Evolutionary conservation across 768 basidiomycete genomes (phyloP), one percentile per base, ranked within the genome.

Genomic region (Lentinula sp.): DNA sequence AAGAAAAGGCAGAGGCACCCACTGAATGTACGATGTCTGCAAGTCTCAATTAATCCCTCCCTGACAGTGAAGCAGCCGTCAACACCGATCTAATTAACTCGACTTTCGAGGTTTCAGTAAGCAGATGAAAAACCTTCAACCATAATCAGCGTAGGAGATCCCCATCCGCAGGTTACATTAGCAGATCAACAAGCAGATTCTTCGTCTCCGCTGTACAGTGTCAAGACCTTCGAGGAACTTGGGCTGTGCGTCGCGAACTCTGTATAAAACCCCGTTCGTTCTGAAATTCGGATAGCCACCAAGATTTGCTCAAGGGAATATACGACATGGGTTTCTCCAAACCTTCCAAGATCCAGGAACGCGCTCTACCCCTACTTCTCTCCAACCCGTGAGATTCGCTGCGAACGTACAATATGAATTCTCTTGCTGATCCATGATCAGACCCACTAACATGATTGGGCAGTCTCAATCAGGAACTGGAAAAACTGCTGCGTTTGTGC

Each of bases 391-490:
- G 67, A 67, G 89, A 77, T 12, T 12, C 7, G 28, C 13, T 13
- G 2, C 4, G 9, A 48, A 41, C 13, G 32, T 57, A 39, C 42
- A 36, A 3, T 13, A 28, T 20, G 39, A 36, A 35, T 54, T 59
- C 18, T 2, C 28, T 28, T 28, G 42, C 43, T 33, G 46, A 46
- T 39, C 54, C 18, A 67, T 57, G 18, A 39, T 64, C 70, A 99
- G 96, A n/a, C 90, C 96, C 10, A 89, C 87, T 57, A 98, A 98
- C 75, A 95, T 98, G 90, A 98, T 98, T 70, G 97, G 95, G 16
- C 97, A 99, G 76, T 98, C 95, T 56, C 97, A 99, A 69, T 98
- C 97, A 37, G 97, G 97, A 42, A 99, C 97, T 8, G 97, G 97
- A 53, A 99, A 99, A 78, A 98, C 97, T 2, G 97, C 97, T 4